These are phyloP conservation scores for Penicillium chermesinum DNA, from an alignment of 495 filamentous ascomycete species.

Conservation along the genomic window DNA sequence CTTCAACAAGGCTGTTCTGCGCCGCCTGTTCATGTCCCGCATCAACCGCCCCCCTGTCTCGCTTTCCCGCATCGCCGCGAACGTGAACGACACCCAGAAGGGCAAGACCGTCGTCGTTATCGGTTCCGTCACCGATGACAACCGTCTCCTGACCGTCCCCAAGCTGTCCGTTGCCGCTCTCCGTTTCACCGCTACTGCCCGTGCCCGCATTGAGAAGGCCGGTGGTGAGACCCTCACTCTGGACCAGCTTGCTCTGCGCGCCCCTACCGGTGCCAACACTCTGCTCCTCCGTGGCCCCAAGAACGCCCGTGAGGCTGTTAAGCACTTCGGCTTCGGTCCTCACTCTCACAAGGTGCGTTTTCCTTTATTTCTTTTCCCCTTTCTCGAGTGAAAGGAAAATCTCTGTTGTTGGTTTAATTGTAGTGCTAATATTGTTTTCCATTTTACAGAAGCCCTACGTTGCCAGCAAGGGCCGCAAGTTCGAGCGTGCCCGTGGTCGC, in stretches of 20 bases:
- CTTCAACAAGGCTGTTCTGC: constrained; percentile 97
- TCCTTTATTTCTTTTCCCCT: constrained; percentile 12
- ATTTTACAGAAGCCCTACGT: constrained; percentile 79
- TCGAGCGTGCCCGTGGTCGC: constrained; percentile 95
- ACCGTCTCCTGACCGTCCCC: constrained; percentile 80
- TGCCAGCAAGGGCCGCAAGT: constrained; percentile 97
- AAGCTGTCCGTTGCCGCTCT: constrained; percentile 91
- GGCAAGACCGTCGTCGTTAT: constrained; percentile 90
- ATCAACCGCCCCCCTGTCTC: constrained; percentile 96
- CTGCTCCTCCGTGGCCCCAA: constrained; percentile 92
- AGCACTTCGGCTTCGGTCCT: constrained; percentile 97
- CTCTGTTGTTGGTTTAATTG: neutral
- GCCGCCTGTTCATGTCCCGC: constrained; percentile 93
- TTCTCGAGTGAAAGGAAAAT: neutral
- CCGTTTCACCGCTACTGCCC: constrained; percentile 90
- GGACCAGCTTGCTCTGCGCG: constrained; percentile 89
- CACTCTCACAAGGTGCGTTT: constrained; percentile 88
- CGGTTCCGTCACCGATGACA: constrained; percentile 94
- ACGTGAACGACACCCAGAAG: constrained; percentile 60
- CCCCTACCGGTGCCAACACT: constrained; percentile 91
- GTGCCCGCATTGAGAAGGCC: constrained; percentile 84
- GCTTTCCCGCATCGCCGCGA: constrained; percentile 75
- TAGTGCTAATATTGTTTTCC: constrained; percentile 1
- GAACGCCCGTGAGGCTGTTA: constrained; percentile 93
- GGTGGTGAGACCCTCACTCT: constrained; percentile 92